These are phyloP conservation scores for Gyromitra esculenta DNA, from an alignment of 2,329 filamentous ascomycete species.

Conservation along the genomic window DNA sequence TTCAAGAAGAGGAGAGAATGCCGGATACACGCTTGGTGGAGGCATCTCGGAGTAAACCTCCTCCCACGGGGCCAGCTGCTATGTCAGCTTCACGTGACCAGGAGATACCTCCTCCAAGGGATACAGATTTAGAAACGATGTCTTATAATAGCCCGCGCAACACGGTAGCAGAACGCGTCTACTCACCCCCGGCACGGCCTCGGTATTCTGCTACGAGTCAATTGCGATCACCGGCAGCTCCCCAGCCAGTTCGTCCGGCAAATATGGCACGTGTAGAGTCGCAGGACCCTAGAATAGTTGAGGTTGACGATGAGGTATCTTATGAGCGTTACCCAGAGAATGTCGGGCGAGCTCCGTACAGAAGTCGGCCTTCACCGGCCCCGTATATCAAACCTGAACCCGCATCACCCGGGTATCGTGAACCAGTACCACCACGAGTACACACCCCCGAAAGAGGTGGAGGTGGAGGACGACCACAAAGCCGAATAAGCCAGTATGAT, in stretches of 20 bases:
- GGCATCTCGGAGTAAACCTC: slow-evolving; percentile 45
- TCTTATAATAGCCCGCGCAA: slow-evolving; percentile 35
- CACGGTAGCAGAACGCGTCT: slow-evolving; percentile 39
- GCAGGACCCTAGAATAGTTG: slow-evolving; percentile 66
- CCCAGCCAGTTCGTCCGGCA: slow-evolving; percentile 74
- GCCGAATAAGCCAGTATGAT: slow-evolving; percentile 37
- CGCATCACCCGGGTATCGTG: slow-evolving; percentile 64
- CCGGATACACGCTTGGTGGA: slow-evolving; percentile 42
- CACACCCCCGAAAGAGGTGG: slow-evolving; percentile 34
- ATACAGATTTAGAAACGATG: slow-evolving; percentile 35
- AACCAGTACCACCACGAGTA: slow-evolving; percentile 21
- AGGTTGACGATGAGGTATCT: slow-evolving; percentile 63
- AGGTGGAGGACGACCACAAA: slow-evolving; percentile 21
- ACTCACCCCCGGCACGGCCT: slow-evolving; percentile 52
- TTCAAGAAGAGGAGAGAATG: slow-evolving; percentile 28
- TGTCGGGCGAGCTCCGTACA: slow-evolving; percentile 49
- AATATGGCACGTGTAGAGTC: slow-evolving; percentile 55
- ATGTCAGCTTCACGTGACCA: slow-evolving; percentile 44
- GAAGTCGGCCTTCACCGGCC: slow-evolving; percentile 62
- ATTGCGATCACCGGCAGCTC: slow-evolving; percentile 71
- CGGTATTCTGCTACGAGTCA: slow-evolving; percentile 54
- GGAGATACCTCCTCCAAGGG: slow-evolving; percentile 12
- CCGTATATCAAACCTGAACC: slow-evolving; percentile 72
- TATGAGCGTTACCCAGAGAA: slow-evolving; percentile 60
- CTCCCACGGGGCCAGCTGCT: slow-evolving; percentile 43